Evolutionary conservation across 306 rosid genomes (phyloP), one percentile per base, ranked within the genome.

Genomic region (Quercus variabilis): DNA sequence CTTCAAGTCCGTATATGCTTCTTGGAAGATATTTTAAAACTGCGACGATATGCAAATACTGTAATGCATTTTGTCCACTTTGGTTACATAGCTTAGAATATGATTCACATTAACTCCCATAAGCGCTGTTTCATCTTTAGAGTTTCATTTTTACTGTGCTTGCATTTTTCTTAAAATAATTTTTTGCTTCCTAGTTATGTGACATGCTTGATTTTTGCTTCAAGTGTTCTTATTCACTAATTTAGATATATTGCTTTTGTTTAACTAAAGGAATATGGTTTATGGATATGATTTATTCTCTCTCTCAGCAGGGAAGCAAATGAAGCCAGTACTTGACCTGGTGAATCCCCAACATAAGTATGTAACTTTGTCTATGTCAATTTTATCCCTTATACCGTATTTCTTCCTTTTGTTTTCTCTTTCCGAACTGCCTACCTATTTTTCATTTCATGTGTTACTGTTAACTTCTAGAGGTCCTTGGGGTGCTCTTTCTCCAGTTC

Each of bases 401-500:
- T 67, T 30, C 14, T 57, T 33, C 46, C 20, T 17, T 38, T 30
- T 26, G 46, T 54, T 52, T 62, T 38, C 41, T 23, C 20, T 35
- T 65, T 11, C 14, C 19, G 5, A 6, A 18, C 58, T 82, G n/a
- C 74, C 30, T 70, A 68, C 79, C 35, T 51, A 64, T 63, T 88
- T 41, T 31, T 23, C 25, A 28, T 70, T 12, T 64, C 28, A 82
- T 38, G 6, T 71, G 26, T 71, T 74, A 18, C 23, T 73, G 21
- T 74, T 86, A 81, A 80, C 83, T 83, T 85, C 58, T 85, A 95
- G 99, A 86, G 99, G 99, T 76, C 99, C 99, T 74, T 94, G 99
- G 99, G 94, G 94, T 54, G 90, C 99, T 28, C 91, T 95, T 85
- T 95, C 99, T 83, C 95, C 99, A 75, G 86, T 92, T 71, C 99